Evolutionary conservation across 1,284 basidiomycete genomes (phyloP).

Genomic region (Psilocybe mexicana): DNA sequence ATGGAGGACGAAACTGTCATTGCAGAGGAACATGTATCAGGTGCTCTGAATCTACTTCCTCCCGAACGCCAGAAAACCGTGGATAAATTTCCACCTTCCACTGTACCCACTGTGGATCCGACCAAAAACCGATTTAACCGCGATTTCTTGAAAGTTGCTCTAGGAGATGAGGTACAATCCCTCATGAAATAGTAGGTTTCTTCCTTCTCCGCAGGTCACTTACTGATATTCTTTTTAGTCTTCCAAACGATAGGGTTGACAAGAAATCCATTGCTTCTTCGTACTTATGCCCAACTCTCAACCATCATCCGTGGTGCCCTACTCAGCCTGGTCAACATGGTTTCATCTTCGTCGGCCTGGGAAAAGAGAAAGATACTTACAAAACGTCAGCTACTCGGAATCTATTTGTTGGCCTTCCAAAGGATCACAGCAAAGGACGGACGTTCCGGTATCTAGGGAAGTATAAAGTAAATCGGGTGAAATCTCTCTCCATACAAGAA

Average conservation of each 20-base stretch:
- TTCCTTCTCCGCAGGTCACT: background rate
- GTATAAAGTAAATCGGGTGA: constrained; percentile 37
- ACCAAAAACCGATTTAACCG: constrained; percentile 32
- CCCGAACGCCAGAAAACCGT: constrained; percentile 27
- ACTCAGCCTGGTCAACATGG: constrained; percentile 41
- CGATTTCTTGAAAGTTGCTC: constrained; percentile 28
- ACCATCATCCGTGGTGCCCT: constrained; percentile 48
- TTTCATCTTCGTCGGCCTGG: constrained; percentile 47
- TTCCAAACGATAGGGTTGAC: constrained; percentile 27
- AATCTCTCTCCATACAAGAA: constrained; percentile 37
- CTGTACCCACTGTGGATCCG: constrained; percentile 19
- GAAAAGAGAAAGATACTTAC: constrained; percentile 39
- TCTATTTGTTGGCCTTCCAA: constrained; percentile 39
- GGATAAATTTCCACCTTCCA: constrained; percentile 23
- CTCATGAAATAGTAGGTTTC: constrained; percentile 34
- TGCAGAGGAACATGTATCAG: background rate
- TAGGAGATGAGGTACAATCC: constrained; percentile 37
- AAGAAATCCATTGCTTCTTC: constrained; percentile 31
- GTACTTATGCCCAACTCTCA: constrained; percentile 42
- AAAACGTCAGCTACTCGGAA: constrained; percentile 33
- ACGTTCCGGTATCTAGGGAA: constrained; percentile 42
- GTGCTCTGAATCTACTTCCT: constrained; percentile 19
- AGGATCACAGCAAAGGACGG: constrained; percentile 24
- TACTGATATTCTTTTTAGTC: constrained; percentile 20
- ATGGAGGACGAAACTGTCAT: constrained; percentile 12